Evolutionary conservation across 306 rosid species (phyloP), one percentile per base, ranked within the genome.

Genomic region (Prunus davidiana): DNA sequence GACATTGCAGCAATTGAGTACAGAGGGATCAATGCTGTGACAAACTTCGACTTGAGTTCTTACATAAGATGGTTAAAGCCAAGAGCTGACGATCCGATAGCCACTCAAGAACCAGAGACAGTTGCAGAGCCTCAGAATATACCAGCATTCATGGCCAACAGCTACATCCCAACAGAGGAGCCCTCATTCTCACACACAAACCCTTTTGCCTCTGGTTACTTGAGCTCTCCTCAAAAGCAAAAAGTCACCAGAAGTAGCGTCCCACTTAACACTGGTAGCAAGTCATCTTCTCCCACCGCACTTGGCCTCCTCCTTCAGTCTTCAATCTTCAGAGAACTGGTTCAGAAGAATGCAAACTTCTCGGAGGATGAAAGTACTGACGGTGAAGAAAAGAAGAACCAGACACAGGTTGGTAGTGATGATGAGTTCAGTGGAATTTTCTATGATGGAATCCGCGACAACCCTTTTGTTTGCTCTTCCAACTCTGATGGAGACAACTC

Each of bases 1-100:
- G 97, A 93, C 80, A 87, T 88, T 77, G 98, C 98, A 1, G 97
- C 98, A 69, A 93, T 93, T 52, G 98, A 93, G 73, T 93, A 91
- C 79, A 82, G 96, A 82, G 97, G 98, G 57, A 82, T 87, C 77
- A 89, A 93, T 79, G 98, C 93, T 6, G 93, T 93, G 57, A 93
- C 98, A 27, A 93, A 93, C 85, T 93, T 93, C 63, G 96, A 91
- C 82, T 78, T 90, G 84, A 93, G 93, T 56, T 86, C 83, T 54
- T 88, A 91, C 84, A 89, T 93, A 81, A 87, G 88, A 81, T 89
- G 97, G 96, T 78, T 91, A 30, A 93, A 89, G 84, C 96, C 96
- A 43, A 69, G 69, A 63, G 76, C 64, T 62, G 81, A 22, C 54
- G 49, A 46, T 34, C 51, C 68, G 9, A 55, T 69, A 60, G 19